Percentiles rank a stretch among this genome's conserved stretches.
Evolutionary conservation across 2,329 filamentous ascomycete species (phyloP).

Genomic region (Diaporthe helianthi): DNA sequence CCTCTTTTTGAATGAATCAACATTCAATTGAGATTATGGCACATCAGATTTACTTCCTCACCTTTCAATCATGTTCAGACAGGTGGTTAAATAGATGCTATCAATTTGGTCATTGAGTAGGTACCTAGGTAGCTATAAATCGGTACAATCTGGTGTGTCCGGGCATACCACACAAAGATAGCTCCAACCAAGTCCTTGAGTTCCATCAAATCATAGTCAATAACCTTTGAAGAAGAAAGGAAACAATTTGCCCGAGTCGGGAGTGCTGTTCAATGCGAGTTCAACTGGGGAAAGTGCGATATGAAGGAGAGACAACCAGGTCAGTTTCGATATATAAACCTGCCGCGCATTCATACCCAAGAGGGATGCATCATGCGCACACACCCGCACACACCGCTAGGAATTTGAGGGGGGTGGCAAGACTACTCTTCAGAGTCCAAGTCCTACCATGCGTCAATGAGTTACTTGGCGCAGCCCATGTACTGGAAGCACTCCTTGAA

Average conservation of each 20-base stretch:
- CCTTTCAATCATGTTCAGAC: too few relatives aligned
- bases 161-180: neutral
- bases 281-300: neutral
- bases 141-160: slow-evolving; percentile 4
- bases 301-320: slow-evolving; percentile 10
- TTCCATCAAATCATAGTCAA: neutral
- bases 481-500: slow-evolving; percentile 36
- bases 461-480: slow-evolving; percentile 25
- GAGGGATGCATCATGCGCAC: neutral
- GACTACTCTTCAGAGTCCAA: slow-evolving; percentile 4
- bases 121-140: neutral
- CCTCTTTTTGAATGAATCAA: neutral
- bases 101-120: slow-evolving; percentile 3
- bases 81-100: neutral
- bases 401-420: neutral
- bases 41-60: too few relatives aligned
- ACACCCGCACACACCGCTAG: neutral
- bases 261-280: neutral
- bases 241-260: neutral
- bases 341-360: neutral
- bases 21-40: neutral
- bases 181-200: neutral
- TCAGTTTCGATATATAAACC: neutral
- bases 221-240: neutral
- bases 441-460: slow-evolving; percentile 2